Evolutionary conservation across 352 stramenopile species (phyloP), one percentile per base, ranked within the genome.

Genomic region (Albugo laibachii): DNA sequence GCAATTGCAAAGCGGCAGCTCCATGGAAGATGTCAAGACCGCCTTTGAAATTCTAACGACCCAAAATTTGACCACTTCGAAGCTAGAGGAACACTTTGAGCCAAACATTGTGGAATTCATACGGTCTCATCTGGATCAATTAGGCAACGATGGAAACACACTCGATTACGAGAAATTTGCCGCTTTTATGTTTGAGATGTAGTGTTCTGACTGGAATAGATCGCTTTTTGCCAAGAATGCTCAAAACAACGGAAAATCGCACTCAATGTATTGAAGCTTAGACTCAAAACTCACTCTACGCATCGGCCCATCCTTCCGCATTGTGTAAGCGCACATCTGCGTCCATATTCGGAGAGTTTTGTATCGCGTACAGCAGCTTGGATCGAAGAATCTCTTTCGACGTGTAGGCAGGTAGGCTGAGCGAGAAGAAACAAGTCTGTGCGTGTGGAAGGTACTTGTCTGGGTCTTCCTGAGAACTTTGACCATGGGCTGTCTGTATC

Each of bases 381-480:
- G 82, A 68, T 13, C 62, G 54, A 35, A 93, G 54, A 6, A 92
- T 63, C 24, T 65, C 51, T 31, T 80, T 56, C 41, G 62, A 91
- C 36, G 82, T 94, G 61, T 99, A 99, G 36, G 77, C 55, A 13
- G 95, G 94, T 18, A 99, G 55, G 27, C 93, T 89, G 27, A 99
- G 66, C 5, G 84, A 92, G 59, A 98, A 99, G 67, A 99, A 99
- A 59, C 95, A 99, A n/a, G 95, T 99, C 54, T 96, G 95, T 19
- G 93, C 84, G 52, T 97, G 93, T 6, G 94, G 94, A 36, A 99
- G 66, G 54, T 96, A 96, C 13, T 62, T 64, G 49, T 96, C 80
- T 1, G 80, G 77, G 11, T 87, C 61, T 14, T 63, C 61, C 34
- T 70, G 65, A 21, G 74, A 63, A n/a, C 78, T 76, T 2, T 75